Evolutionary conservation across 2,329 filamentous ascomycete genomes (phyloP).

Genomic region (Eutypella sp.): DNA sequence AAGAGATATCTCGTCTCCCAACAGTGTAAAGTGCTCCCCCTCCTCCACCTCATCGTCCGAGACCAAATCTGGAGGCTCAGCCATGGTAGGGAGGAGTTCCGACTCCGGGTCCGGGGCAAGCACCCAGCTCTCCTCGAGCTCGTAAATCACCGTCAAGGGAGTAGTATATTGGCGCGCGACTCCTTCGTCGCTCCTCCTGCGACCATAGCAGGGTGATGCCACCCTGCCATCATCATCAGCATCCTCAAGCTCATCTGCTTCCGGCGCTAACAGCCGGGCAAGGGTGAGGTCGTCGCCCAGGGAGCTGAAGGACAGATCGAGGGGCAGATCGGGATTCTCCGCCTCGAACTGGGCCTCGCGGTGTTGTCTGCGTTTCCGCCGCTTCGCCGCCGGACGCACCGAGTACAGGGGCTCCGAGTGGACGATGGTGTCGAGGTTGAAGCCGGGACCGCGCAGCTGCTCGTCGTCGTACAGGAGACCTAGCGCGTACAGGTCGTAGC

Average conservation of each 20-base stretch:
- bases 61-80: slow-evolving; percentile 13
- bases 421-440: slow-evolving; percentile 18
- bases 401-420: slow-evolving; percentile 20
- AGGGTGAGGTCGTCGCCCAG: slow-evolving; percentile 8
- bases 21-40: slow-evolving; percentile 8
- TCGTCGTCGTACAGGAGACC: slow-evolving; percentile 23
- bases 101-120: slow-evolving; percentile 5
- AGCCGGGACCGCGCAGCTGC: slow-evolving; percentile 13
- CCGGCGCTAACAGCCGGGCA: slow-evolving; percentile 8
- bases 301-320: slow-evolving; percentile 13
- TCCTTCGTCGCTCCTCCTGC: background rate
- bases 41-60: slow-evolving; percentile 9
- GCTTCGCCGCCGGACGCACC: slow-evolving; percentile 18
- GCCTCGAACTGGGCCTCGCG: background rate
- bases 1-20: slow-evolving; percentile 6
- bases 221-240: background rate
- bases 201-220: background rate
- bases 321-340: background rate
- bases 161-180: background rate
- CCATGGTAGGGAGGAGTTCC: slow-evolving; percentile 5
- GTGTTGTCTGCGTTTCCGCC: slow-evolving; percentile 1
- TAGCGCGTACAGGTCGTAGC: slow-evolving; percentile 18
- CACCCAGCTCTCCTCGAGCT: slow-evolving; percentile 14
- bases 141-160: slow-evolving; percentile 15
- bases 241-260: no score